phyloP scores from a whole-genome alignment of 192 early-diverging fungal genomes.

The Podila verticillata region DNA sequence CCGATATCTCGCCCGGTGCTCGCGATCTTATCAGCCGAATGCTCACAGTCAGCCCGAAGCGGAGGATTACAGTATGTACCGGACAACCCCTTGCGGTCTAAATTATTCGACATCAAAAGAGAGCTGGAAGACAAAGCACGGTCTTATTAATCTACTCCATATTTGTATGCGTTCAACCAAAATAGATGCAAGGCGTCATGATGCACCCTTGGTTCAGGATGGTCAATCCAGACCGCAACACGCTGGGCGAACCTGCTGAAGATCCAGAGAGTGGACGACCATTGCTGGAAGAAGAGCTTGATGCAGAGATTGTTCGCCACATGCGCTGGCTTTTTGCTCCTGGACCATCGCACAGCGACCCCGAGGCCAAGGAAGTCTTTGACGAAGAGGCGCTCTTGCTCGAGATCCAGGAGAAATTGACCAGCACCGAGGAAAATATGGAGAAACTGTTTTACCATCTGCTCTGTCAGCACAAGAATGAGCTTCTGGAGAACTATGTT shows the following conservation, averaged over 20 bases:
- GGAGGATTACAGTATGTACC: slow-evolving; percentile 53
- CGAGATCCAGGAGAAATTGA: slow-evolving; percentile 49
- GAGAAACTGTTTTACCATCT: slow-evolving; percentile 47
- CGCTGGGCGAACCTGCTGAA: slow-evolving; percentile 40
- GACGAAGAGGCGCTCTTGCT: slow-evolving; percentile 39
- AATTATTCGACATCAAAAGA: background rate
- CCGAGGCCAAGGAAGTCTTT: slow-evolving; percentile 38
- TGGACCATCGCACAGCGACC: slow-evolving; percentile 43
- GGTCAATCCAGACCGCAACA: slow-evolving; percentile 52
- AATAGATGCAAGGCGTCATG: slow-evolving; percentile 64
- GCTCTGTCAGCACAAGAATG: slow-evolving; percentile 49
- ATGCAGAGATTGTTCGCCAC: slow-evolving; percentile 45
- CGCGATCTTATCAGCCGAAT: slow-evolving; percentile 62
- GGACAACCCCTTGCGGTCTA: background rate
- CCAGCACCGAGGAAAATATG: slow-evolving; percentile 40
- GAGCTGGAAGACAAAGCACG: background rate
- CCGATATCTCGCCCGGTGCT: slow-evolving; percentile 58
- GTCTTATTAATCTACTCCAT: background rate
- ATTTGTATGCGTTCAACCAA: no score
- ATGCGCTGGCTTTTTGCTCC: slow-evolving; percentile 52
- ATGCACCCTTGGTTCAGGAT: slow-evolving; percentile 63
- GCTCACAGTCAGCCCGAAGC: slow-evolving; percentile 56
- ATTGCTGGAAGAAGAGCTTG: slow-evolving; percentile 28
- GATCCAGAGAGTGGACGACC: slow-evolving; percentile 32
- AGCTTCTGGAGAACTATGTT: slow-evolving; percentile 43